These are phyloP conservation scores for Aspergillus bertholletiae DNA, from an alignment of 495 filamentous ascomycete genomes.

Conservation along the genomic window DNA sequence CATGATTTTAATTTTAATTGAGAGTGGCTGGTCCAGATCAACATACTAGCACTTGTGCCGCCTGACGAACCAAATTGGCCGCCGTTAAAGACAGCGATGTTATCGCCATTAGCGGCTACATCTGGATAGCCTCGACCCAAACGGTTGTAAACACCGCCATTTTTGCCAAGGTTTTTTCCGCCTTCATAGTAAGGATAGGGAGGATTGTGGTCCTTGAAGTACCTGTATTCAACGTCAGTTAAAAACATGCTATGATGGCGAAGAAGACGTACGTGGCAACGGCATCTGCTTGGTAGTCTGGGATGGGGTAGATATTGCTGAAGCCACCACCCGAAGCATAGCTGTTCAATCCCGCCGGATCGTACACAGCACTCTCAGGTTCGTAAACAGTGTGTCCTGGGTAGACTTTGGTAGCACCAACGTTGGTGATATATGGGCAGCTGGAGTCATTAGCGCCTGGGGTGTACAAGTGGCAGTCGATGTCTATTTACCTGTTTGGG, in stretches of 20 bases:
- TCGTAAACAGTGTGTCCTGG: constrained; percentile 19
- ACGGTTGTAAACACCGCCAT: constrained; percentile 54
- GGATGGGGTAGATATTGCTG: constrained; percentile 61
- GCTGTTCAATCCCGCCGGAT: constrained; percentile 40
- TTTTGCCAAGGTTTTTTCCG: constrained; percentile 37
- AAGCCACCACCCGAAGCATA: constrained; percentile 65
- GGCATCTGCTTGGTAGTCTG: constrained; percentile 52
- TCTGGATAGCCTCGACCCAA: constrained; percentile 64
- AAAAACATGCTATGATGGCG: not conserved
- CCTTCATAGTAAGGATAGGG: constrained; percentile 39
- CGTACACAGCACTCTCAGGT: constrained; percentile 23
- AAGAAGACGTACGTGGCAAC: constrained; percentile 32
- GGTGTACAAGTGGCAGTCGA: not conserved
- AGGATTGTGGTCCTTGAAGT: constrained; percentile 45
- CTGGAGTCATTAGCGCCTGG: constrained; percentile 9
- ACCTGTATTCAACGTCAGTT: constrained; percentile 22
- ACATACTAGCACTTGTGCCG: constrained; percentile 32
- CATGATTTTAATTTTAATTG: not conserved
- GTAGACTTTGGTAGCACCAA: constrained; percentile 47
- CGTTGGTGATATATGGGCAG: constrained; percentile 50
- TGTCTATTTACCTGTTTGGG: constrained; percentile 24
- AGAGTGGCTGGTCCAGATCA: no score
- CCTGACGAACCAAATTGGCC: constrained; percentile 19
- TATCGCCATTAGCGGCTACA: constrained; percentile 60
- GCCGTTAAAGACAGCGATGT: constrained; percentile 45